Percentiles rank a stretch among this genome's conserved stretches.
Conservation (phyloP, 805 yeast genomes). For the Wickerhamomyces bisporus region DNA sequence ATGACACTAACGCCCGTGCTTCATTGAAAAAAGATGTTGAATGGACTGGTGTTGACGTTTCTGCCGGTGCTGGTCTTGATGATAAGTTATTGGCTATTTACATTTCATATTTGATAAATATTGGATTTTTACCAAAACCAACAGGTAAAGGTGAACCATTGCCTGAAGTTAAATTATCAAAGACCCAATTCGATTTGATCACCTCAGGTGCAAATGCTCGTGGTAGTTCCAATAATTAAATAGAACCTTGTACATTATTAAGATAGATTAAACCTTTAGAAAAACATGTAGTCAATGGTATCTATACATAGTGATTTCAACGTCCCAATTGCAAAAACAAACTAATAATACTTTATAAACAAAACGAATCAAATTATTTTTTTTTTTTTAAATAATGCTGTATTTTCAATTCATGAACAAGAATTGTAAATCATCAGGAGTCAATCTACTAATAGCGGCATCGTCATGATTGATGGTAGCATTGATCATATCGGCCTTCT, state of each 20-base stretch:
- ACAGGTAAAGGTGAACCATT: conserved; percentile 36
- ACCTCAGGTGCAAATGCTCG: conserved; percentile 71
- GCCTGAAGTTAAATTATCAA: conserved; percentile 52
- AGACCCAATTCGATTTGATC: conserved; percentile 53
- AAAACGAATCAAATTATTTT: no score
- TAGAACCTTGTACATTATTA: background rate
- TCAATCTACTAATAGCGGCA: conserved; percentile 79
- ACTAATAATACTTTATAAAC: no score
- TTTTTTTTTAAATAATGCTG: no score
- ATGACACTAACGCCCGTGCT: conserved; percentile 76
- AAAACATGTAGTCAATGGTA: no score
- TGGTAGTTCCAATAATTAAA: conserved; percentile 49
- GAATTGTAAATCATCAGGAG: conserved; percentile 94
- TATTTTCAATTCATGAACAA: conserved; percentile 68
- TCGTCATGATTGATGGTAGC: conserved; percentile 95
- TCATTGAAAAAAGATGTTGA: conserved; percentile 56
- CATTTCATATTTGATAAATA: conserved; percentile 70
- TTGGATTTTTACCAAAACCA: conserved; percentile 76
- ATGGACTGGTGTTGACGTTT: conserved; percentile 62
- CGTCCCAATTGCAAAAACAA: no score
- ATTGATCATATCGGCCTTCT: conserved; percentile 96
- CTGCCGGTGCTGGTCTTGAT: conserved; percentile 74
- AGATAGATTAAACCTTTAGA: background rate
- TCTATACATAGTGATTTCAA: no score
- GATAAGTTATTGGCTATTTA: conserved; percentile 64